Evolutionary conservation across 2,329 filamentous ascomycete genomes (phyloP).

Genomic region (Cladosporium sp.): DNA sequence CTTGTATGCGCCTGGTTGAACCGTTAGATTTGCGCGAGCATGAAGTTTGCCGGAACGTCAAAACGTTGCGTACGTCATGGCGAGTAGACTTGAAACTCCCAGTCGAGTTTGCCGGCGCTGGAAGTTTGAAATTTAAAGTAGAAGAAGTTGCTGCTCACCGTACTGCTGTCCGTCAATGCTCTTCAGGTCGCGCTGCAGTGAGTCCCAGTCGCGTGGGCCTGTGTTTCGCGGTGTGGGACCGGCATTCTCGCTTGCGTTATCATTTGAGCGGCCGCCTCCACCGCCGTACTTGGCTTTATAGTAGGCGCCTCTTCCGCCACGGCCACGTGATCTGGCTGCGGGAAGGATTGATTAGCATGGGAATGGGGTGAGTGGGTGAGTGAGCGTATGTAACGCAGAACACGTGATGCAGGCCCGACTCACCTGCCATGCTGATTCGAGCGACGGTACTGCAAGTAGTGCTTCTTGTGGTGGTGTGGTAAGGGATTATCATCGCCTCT

Average conservation of each 20-base stretch:
- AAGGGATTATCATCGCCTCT: not conserved
- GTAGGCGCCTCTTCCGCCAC: constrained; percentile 36
- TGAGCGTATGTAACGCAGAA: not conserved
- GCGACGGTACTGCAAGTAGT: not conserved
- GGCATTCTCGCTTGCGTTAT: constrained; percentile 8
- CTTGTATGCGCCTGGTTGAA: constrained; percentile 36
- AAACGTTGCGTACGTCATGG: constrained; percentile 9
- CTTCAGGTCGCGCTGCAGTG: constrained; percentile 29
- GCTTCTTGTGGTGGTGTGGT: not conserved
- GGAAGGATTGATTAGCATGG: constrained; percentile 23
- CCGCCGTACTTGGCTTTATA: constrained; percentile 35
- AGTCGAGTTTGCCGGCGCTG: not conserved
- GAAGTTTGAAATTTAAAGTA: no score
- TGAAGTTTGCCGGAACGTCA: constrained; percentile 1
- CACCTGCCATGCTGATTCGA: constrained; percentile 25
- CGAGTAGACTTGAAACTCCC: not conserved
- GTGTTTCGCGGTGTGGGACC: not conserved
- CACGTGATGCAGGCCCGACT: not conserved
- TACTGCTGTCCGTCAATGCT: constrained; percentile 37
- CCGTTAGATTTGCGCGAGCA: constrained; percentile 4
- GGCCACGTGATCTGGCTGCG: constrained; percentile 23
- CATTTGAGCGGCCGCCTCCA: constrained; percentile 24
- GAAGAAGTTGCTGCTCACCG: constrained; percentile 28
- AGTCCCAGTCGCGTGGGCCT: constrained; percentile 29
- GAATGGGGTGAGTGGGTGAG: not conserved